phyloP scores from a whole-genome alignment of 176 grass and related monocot species.

The Raddia guianensis region DNA sequence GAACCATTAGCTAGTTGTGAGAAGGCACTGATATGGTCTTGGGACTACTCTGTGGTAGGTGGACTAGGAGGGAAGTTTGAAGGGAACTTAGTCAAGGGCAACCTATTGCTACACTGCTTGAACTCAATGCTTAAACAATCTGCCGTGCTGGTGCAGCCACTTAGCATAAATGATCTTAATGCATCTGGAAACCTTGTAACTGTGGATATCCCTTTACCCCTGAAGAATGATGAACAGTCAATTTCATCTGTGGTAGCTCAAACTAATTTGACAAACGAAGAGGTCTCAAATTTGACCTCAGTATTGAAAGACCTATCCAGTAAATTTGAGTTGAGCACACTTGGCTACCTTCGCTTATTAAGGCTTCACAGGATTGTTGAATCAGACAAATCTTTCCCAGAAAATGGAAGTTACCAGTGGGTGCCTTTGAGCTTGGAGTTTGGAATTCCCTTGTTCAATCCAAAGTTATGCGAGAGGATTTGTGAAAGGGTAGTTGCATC shows the following conservation, averaged over 20 bases:
- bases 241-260: slow-evolving; percentile 56
- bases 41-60: slow-evolving; percentile 85
- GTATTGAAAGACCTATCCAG: slow-evolving; percentile 73
- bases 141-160: slow-evolving; percentile 88
- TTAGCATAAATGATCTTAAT: slow-evolving; percentile 77
- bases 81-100: slow-evolving; percentile 96
- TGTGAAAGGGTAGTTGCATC: slow-evolving; percentile 77
- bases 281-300: slow-evolving; percentile 60
- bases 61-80: slow-evolving; percentile 91
- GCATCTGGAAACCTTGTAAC: slow-evolving; percentile 72
- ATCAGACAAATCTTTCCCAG: slow-evolving; percentile 41
- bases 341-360: slow-evolving; percentile 89
- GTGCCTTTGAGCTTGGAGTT: slow-evolving; percentile 96
- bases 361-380: slow-evolving; percentile 69
- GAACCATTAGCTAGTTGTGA: slow-evolving; percentile 85
- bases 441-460: slow-evolving; percentile 90
- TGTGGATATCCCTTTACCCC: slow-evolving; percentile 79
- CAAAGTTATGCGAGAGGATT: slow-evolving; percentile 81
- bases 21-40: slow-evolving; percentile 94
- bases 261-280: slow-evolving; percentile 47
- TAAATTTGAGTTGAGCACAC: slow-evolving; percentile 64
- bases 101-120: slow-evolving; percentile 83
- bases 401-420: slow-evolving; percentile 79
- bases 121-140: slow-evolving; percentile 94
- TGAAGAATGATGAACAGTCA: slow-evolving; percentile 76